phyloP scores from a whole-genome alignment of 2,329 filamentous ascomycete genomes.

The Monosporascus sp. region DNA sequence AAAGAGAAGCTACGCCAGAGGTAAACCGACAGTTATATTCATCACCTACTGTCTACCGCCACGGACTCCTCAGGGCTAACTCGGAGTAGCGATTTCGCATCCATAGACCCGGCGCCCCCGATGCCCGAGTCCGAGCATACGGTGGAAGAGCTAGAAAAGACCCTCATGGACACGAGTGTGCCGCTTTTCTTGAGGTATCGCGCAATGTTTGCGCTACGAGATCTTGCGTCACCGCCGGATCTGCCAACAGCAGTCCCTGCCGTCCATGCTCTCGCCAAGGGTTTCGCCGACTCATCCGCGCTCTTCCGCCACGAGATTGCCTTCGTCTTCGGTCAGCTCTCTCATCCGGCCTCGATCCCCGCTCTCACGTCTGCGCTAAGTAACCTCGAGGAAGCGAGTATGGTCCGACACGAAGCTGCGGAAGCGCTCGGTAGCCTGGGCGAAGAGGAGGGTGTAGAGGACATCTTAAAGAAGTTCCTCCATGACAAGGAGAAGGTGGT shows the following conservation, averaged over 20 bases:
- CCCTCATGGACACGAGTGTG: slow-evolving; percentile 69
- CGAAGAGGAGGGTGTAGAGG: slow-evolving; percentile 88
- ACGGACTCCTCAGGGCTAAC: slow-evolving; percentile 17
- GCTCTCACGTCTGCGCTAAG: slow-evolving; percentile 74
- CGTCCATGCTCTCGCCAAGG: slow-evolving; percentile 76
- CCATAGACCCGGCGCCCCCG: slow-evolving; percentile 90
- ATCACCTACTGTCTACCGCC: neutral
- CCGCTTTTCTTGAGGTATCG: slow-evolving; percentile 91
- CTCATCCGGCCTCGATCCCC: slow-evolving; percentile 94
- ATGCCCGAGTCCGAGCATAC: slow-evolving; percentile 65
- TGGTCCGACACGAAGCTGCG: slow-evolving; percentile 96
- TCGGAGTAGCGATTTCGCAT: slow-evolving; percentile 75
- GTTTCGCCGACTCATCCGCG: slow-evolving; percentile 78
- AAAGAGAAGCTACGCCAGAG: slow-evolving; percentile 75
- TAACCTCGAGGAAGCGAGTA: slow-evolving; percentile 77
- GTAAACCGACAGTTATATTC: slow-evolving; percentile 40
- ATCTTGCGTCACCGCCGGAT: slow-evolving; percentile 88
- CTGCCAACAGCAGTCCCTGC: slow-evolving; percentile 86
- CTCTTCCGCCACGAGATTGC: slow-evolving; percentile 97
- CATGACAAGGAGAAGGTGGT: slow-evolving; percentile 91
- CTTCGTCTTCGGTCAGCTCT: slow-evolving; percentile 95
- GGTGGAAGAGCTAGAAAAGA: slow-evolving; percentile 69
- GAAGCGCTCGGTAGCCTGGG: slow-evolving; percentile 93
- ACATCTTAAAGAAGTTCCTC: slow-evolving; percentile 74
- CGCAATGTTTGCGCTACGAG: slow-evolving; percentile 95